These are phyloP conservation scores for Staphylotrichum longicolle DNA, from an alignment of 495 filamentous ascomycete genomes.

Conservation along the genomic window DNA sequence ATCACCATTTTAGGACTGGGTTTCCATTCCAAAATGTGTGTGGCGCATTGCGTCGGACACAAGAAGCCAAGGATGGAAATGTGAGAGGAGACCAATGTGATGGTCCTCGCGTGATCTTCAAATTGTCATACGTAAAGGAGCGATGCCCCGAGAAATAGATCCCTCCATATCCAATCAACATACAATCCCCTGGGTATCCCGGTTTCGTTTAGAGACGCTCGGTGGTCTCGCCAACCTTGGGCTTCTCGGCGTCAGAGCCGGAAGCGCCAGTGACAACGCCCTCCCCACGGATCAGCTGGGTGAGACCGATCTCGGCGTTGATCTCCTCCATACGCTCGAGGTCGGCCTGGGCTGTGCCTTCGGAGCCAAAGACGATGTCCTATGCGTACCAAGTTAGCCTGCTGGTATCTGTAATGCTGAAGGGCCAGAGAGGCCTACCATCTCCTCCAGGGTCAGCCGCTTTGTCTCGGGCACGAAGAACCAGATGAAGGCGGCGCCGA, in stretches of 20 bases:
- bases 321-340: slow-evolving; percentile 71
- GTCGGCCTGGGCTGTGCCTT: slow-evolving; percentile 66
- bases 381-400: slow-evolving; percentile 40
- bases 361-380: slow-evolving; percentile 76
- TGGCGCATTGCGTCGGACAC: too few species aligned
- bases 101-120: too few species aligned
- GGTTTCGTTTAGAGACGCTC: slow-evolving; percentile 13
- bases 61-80: too few species aligned
- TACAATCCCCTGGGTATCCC: neutral
- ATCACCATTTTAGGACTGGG: too few species aligned
- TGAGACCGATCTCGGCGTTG: slow-evolving; percentile 66
- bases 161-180: neutral
- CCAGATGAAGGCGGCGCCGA: slow-evolving; percentile 69
- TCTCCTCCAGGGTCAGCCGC: slow-evolving; percentile 57
- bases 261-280: slow-evolving; percentile 24
- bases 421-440: slow-evolving; percentile 38
- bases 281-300: slow-evolving; percentile 37
- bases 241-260: slow-evolving; percentile 29
- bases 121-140: too few species aligned
- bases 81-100: too few species aligned
- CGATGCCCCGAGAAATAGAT: too few species aligned
- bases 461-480: slow-evolving; percentile 77
- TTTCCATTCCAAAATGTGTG: too few species aligned
- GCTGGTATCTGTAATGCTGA: too few species aligned
- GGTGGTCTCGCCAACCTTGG: slow-evolving; percentile 13